Conservation (phyloP, 2,329 filamentous ascomycete species). For the Acrocalymma vagum region DNA sequence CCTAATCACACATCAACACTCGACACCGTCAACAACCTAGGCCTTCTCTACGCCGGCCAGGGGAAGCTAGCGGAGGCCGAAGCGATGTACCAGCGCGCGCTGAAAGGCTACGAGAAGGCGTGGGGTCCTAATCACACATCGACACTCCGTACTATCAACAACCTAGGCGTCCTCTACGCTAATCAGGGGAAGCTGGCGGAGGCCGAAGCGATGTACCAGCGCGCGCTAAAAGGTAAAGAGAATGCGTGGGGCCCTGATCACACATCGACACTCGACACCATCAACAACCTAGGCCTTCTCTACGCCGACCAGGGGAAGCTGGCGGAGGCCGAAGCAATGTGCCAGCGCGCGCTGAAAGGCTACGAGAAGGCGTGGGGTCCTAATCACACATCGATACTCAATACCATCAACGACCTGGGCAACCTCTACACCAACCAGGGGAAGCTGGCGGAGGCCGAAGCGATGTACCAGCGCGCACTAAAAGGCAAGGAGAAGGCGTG, state of each 20-base stretch:
- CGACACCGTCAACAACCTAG: conserved; percentile 6
- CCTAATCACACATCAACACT: conserved; percentile 7
- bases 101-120: conserved; percentile 22
- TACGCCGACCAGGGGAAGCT: conserved; percentile 12
- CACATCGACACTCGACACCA: conserved; percentile 10
- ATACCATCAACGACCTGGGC: conserved; percentile 20
- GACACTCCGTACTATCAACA: conserved; percentile 8
- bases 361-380: conserved; percentile 19
- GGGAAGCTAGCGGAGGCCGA: conserved; percentile 21
- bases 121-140: conserved; percentile 2
- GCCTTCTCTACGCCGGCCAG: conserved; percentile 11
- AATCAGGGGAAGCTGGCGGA: conserved; percentile 17
- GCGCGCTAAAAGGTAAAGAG: neutral
- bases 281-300: conserved; percentile 8
- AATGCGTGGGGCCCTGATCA: conserved; percentile 8
- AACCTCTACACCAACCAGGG: conserved; percentile 16
- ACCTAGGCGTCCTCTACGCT: conserved; percentile 8
- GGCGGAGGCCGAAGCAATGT: conserved; percentile 24
- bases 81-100: conserved; percentile 25
- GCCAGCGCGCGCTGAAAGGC: conserved; percentile 23
- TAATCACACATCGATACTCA: conserved; percentile 19
- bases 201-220: conserved; percentile 27
- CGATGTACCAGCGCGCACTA: conserved; percentile 22
- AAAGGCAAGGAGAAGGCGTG: neutral
- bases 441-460: conserved; percentile 22